These are phyloP conservation scores for Parachaetomium inaequale DNA, from an alignment of 495 filamentous ascomycete species.

Conservation along the genomic window DNA sequence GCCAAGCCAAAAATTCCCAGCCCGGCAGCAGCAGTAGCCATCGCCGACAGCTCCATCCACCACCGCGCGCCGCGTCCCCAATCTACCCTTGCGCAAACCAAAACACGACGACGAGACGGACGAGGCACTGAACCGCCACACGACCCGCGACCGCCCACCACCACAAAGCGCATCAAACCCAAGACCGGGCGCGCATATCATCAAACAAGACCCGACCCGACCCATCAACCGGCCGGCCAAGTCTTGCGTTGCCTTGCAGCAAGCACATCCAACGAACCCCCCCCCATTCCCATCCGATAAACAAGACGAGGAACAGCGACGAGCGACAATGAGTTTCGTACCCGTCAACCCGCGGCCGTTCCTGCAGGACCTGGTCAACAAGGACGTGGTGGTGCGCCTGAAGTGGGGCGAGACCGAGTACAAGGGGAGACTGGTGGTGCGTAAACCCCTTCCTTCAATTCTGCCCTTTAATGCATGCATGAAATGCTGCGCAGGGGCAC, in stretches of 20 bases:
- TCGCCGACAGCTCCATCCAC: not conserved
- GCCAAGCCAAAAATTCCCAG: conserved; percentile 21
- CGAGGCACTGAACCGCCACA: not conserved
- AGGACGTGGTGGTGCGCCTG: conserved; percentile 82
- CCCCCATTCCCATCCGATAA: not conserved
- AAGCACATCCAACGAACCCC: not conserved
- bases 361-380: conserved; percentile 59
- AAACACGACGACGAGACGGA: not conserved
- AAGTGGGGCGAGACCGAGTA: conserved; percentile 99
- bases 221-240: not conserved
- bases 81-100: not conserved
- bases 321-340: conserved; percentile 30
- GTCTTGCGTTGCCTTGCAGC: too few relatives aligned
- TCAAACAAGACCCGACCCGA: not conserved
- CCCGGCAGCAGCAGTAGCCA: not conserved
- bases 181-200: not conserved
- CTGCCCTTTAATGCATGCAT: too few relatives aligned
- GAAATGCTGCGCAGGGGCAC: too few relatives aligned
- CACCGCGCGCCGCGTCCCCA: conserved; percentile 10
- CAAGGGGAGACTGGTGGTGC: conserved; percentile 74
- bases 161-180: not conserved
- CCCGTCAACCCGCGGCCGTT: conserved; percentile 36
- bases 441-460: conserved; percentile 10
- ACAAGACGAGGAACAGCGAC: not conserved
- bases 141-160: not conserved